Base-by-base conservation (phyloP, 495 filamentous ascomycete species). In the Penicillium malachiteum region DNA sequence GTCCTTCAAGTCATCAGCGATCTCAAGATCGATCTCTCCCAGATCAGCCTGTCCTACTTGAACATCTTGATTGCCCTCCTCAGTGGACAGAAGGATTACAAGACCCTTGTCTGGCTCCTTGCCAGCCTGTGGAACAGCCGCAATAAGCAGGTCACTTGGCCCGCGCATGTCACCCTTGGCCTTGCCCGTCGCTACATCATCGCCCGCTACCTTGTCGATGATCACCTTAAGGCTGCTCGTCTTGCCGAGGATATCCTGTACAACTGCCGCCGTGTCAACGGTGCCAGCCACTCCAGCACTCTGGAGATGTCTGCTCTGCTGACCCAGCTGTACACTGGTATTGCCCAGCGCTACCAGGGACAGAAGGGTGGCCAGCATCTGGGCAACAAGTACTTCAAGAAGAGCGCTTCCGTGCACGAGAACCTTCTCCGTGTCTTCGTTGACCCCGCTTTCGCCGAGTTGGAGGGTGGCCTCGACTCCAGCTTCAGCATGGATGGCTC, bases 171-270 rank as follows among this genome's bases (percentile, higher is more conserved):
- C 52, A 73, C 64, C n/a, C 58, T 75, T 33, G 59, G 69, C 14
- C 66, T 76, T 2, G 73, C 70, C 34, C 72, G 68, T 41, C 68
- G 68, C 60, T 70, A 70, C 38, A 67, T 70, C 38, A 56, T 73
- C n/a, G 71, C 67, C 40, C 71, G 69, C 41, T 75, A 72, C 55
- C 59, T 73, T 33, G 57, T 62, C 0, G 68, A 62, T 35, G 71
- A 73, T 18, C 50, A 59, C 17, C 47, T 63, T 11, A 66, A 64
- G 33, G 64, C 72, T 6, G 56, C 70, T 17, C 72, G 72, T 26
- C 68, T 75, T 7, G 68, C 72, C 16, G 71, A 75, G 54, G 72
- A 75, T 43, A 71, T 73, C 26, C 71, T 75, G 5, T 75, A 75
- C 62, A 75, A 75, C 61, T 72, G 71, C 60, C 63, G 63, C 12